Conservation (phyloP, 2,329 filamentous ascomycete species). For the Colletotrichum caudatum region DNA sequence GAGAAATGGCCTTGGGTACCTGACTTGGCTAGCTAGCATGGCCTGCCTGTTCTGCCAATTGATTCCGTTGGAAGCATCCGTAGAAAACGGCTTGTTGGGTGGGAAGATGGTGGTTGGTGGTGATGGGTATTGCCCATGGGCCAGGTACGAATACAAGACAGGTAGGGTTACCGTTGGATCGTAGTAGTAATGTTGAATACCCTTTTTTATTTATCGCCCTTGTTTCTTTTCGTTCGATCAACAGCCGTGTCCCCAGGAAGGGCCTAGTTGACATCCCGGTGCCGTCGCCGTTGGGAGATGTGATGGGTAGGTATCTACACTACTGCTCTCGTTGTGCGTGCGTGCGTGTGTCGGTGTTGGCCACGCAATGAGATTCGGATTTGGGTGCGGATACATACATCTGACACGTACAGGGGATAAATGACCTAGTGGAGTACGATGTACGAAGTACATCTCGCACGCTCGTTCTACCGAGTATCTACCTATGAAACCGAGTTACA, state of each 20-base stretch:
- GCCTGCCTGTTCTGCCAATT: neutral
- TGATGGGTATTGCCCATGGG: neutral
- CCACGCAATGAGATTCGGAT: neutral
- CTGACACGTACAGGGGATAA: neutral
- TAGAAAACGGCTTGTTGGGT: neutral
- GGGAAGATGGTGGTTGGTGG: neutral
- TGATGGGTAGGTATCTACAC: too few species aligned
- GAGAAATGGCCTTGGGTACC: too few species aligned
- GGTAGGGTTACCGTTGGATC: neutral
- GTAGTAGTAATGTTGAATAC: neutral
- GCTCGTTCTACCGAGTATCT: too few species aligned
- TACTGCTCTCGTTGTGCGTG: neutral
- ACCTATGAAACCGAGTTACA: neutral
- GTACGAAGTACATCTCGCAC: too few species aligned
- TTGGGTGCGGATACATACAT: neutral
- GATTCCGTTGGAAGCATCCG: neutral
- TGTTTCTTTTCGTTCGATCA: neutral
- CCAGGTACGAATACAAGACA: too few species aligned
- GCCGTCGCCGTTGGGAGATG: neutral
- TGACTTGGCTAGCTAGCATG: too few species aligned
- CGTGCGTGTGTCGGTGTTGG: neutral
- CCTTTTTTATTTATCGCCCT: too few species aligned
- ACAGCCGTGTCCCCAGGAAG: neutral
- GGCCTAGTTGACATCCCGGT: neutral
- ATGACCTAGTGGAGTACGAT: too few species aligned